These are phyloP conservation scores for Ceratobasidium sp. DNA, from an alignment of 1,284 basidiomycete species.

Conservation along the genomic window DNA sequence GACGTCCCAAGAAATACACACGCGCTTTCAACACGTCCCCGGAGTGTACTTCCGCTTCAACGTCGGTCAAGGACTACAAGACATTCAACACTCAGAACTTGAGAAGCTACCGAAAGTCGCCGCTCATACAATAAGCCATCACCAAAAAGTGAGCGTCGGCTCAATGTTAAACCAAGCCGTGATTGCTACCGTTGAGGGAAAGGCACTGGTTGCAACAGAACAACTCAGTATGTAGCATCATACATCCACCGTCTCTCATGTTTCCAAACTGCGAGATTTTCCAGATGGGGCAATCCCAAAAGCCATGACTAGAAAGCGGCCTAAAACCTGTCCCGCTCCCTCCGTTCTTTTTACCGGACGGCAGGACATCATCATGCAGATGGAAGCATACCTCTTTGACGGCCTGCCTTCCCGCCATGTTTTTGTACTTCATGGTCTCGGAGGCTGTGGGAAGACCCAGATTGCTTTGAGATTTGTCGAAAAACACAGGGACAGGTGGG, in stretches of 20 bases:
- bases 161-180: neutral
- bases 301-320: neutral
- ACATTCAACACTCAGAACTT: neutral
- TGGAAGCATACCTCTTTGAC: neutral
- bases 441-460: slow-evolving; percentile 26
- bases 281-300: neutral
- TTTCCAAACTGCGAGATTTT: neutral
- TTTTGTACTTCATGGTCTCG: slow-evolving; percentile 24
- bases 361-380: neutral
- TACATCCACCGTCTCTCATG: neutral
- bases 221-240: neutral
- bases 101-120: neutral
- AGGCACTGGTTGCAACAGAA: neutral
- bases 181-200: neutral
- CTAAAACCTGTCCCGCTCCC: neutral
- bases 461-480: slow-evolving; percentile 16
- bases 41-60: slow-evolving; percentile 19
- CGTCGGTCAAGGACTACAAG: slow-evolving; percentile 15
- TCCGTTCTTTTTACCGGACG: neutral
- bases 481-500: neutral
- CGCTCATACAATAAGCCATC: neutral
- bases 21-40: neutral
- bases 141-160: neutral
- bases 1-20: neutral
- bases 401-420: neutral